Evolutionary conservation across 257 asterid genomes (phyloP).

Genomic region (Linaria vulgaris): DNA sequence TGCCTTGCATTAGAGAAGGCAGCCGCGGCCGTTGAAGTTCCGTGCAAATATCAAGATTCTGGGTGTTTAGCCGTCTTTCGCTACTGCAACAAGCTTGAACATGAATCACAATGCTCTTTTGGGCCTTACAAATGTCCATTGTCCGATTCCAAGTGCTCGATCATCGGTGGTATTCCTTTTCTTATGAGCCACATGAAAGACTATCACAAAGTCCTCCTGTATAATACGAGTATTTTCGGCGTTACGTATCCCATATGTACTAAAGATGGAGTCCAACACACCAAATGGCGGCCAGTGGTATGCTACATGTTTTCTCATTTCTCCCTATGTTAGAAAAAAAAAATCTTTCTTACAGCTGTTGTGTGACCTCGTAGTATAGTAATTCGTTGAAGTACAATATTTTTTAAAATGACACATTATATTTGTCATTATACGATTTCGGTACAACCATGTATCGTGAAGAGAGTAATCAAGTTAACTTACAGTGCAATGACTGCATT

Average conservation of each 20-base stretch:
- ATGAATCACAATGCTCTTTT: slow-evolving; percentile 57
- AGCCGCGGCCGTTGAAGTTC: slow-evolving; percentile 70
- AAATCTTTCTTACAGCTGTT: too few species aligned
- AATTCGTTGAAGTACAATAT: too few species aligned
- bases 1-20: slow-evolving; percentile 67
- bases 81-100: slow-evolving; percentile 60
- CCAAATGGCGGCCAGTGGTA: slow-evolving; percentile 65
- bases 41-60: slow-evolving; percentile 56
- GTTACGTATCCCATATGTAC: slow-evolving; percentile 62
- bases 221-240: slow-evolving; percentile 51
- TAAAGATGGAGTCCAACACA: slow-evolving; percentile 61
- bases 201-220: slow-evolving; percentile 65
- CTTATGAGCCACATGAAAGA: slow-evolving; percentile 57
- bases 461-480: too few species aligned
- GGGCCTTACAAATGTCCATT: slow-evolving; percentile 67
- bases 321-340: too few species aligned
- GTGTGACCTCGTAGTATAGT: too few species aligned
- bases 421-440: too few species aligned
- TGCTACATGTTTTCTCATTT: too few species aligned
- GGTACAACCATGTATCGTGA: too few species aligned
- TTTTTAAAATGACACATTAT: too few species aligned
- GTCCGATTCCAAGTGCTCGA: slow-evolving; percentile 65
- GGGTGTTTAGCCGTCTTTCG: slow-evolving; percentile 61
- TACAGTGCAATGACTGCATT: too few species aligned
- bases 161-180: slow-evolving; percentile 54